Conservation (phyloP, 768 basidiomycete species). For the Daedalea quercina region DNA sequence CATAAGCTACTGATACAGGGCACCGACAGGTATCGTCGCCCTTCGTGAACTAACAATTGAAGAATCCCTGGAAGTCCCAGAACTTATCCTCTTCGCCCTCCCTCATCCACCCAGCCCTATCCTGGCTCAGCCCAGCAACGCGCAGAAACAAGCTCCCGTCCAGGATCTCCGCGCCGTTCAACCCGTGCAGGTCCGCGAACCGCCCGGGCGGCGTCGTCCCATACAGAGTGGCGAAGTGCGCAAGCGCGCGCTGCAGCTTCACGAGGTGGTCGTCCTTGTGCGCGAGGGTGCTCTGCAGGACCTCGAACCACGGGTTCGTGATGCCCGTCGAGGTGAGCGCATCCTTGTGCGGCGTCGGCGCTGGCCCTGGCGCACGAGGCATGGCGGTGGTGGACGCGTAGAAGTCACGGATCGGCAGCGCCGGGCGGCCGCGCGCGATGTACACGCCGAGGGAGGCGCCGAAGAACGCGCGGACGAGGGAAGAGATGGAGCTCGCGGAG, state of each 20-base stretch:
- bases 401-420: constrained; percentile 33
- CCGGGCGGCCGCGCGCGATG: constrained; percentile 38
- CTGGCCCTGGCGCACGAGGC: constrained; percentile 15
- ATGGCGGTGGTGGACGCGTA: constrained; percentile 13
- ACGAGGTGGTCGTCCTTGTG: constrained; percentile 55
- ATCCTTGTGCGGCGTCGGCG: constrained; percentile 18
- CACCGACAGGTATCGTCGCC: neutral
- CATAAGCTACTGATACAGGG: neutral
- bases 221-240: constrained; percentile 38
- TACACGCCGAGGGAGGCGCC: constrained; percentile 46
- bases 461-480: constrained; percentile 54
- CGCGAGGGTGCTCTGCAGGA: constrained; percentile 45
- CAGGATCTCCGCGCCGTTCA: constrained; percentile 43
- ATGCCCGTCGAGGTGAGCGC: constrained; percentile 28
- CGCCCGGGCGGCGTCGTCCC: constrained; percentile 30
- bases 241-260: constrained; percentile 44
- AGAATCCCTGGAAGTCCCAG: constrained; percentile 26
- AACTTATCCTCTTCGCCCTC: constrained; percentile 25
- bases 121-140: constrained; percentile 44
- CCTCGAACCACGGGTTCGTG: constrained; percentile 51
- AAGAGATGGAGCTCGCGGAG: constrained; percentile 36
- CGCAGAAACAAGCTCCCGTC: constrained; percentile 64
- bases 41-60: neutral
- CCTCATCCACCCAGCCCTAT: constrained; percentile 32
- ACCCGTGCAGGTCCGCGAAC: constrained; percentile 21